phyloP scores from a whole-genome alignment of 2,329 filamentous ascomycete species.

The Rhynchosporium agropyri region DNA sequence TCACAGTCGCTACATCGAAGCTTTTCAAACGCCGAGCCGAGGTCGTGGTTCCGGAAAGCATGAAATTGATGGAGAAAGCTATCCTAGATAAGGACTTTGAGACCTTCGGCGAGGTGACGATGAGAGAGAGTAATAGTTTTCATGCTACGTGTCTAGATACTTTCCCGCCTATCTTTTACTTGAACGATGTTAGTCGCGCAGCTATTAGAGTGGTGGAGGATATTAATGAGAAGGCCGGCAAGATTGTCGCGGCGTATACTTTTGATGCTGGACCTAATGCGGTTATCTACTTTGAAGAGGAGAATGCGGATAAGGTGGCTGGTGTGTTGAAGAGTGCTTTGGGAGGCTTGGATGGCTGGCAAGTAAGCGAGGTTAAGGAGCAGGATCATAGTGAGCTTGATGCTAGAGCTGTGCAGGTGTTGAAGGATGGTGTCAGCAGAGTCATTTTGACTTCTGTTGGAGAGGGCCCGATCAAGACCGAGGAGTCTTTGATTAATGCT shows the following conservation, averaged over 20 bases:
- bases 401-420: slow-evolving; percentile 61
- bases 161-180: slow-evolving; percentile 96
- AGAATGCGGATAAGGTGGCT: slow-evolving; percentile 72
- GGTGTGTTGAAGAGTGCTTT: slow-evolving; percentile 76
- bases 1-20: slow-evolving; percentile 88
- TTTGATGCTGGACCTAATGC: slow-evolving; percentile 98
- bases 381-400: slow-evolving; percentile 61
- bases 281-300: slow-evolving; percentile 90
- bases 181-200: slow-evolving; percentile 90
- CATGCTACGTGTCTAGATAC: slow-evolving; percentile 95
- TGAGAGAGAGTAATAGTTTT: slow-evolving; percentile 97
- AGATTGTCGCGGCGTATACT: slow-evolving; percentile 87
- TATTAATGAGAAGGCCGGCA: slow-evolving; percentile 80
- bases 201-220: slow-evolving; percentile 87
- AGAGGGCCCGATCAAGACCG: slow-evolving; percentile 80
- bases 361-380: slow-evolving; percentile 53
- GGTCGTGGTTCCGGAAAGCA: slow-evolving; percentile 77
- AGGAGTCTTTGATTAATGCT: slow-evolving; percentile 74
- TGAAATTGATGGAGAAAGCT: slow-evolving; percentile 83
- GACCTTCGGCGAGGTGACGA: slow-evolving; percentile 85
- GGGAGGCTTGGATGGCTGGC: slow-evolving; percentile 70
- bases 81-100: slow-evolving; percentile 80
- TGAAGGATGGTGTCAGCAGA: slow-evolving; percentile 81
- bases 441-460: slow-evolving; percentile 92
- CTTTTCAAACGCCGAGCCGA: slow-evolving; percentile 79